Evolutionary conservation across 768 basidiomycete genomes (phyloP), one percentile per base, ranked within the genome.

Genomic region (Termitomyces sp.): DNA sequence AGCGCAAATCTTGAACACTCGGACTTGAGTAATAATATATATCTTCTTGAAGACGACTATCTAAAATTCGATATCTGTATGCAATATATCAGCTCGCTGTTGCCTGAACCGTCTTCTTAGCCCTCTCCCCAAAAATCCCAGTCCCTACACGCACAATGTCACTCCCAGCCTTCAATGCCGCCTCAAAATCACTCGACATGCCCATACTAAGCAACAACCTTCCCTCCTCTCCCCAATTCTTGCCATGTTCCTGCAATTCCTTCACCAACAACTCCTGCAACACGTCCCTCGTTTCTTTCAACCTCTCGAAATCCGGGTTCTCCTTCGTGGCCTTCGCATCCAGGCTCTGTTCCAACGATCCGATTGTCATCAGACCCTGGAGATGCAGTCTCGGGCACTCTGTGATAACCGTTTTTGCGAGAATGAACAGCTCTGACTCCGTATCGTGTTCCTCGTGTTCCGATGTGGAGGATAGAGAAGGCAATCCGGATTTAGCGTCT

Each of bases 281-380:
- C 13, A 77, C 60, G 61, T 85, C 83, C 54, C 89, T 75, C 15
- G 91, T 90, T 63, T 75, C 74, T 61, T 80, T 85, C 57, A 97
- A 77, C 22, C 69, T 71, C 61, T 81, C 81, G 66, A 98, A 98
- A 71, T 98, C 95, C 1, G 80, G 78, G 56, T 82, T 82, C 63
- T 76, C 70, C 46, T 78, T 73, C 2, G 69, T 75, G 46, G 76
- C 77, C n/a, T 71, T 73, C 0, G 80, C 78, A 11, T 73, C 67
- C 33, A 89, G 78, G 3, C 93, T 94, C 61, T 85, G 80, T 39
- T 85, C 80, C 54, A 91, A 78, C 18, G 93, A 84, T 1, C 97
- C 97, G 64, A 99, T 98, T 1, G 97, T 98, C 97, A 99, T 99
- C 50, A 99, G 74, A 4, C 97, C 97, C 53, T 86, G 83, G 4